These are phyloP conservation scores for Cyberlindnera xylosilytica DNA, from an alignment of 805 yeast genomes.

Conservation along the genomic window DNA sequence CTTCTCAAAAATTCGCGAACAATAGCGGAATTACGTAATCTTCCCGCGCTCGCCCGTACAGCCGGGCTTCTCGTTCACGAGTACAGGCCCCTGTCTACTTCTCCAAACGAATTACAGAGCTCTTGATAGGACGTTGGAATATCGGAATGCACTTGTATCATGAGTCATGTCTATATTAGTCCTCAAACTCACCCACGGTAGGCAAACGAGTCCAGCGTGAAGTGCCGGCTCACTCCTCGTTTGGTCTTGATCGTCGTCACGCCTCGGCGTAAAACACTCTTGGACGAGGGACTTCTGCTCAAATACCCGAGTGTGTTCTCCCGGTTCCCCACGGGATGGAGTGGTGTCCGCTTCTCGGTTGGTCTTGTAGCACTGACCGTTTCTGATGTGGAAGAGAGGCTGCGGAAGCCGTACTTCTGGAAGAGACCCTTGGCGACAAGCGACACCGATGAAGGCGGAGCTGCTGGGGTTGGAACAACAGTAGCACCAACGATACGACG, in stretches of 20 bases:
- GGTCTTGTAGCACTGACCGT: too few species aligned
- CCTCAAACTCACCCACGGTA: conserved; percentile 17
- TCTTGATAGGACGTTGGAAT: neutral
- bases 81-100: neutral
- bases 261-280: neutral
- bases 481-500: conserved; percentile 6
- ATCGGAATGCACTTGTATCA: neutral
- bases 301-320: neutral
- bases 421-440: conserved; percentile 9
- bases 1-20: conserved; percentile 7
- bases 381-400: too few species aligned
- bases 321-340: neutral
- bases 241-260: conserved; percentile 9
- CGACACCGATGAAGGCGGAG: neutral
- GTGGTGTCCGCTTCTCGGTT: neutral
- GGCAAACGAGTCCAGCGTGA: conserved; percentile 22
- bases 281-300: neutral
- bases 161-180: too few species aligned
- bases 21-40: conserved; percentile 2
- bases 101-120: neutral
- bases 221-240: conserved; percentile 7
- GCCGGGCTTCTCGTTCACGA: neutral
- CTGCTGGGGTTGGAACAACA: neutral
- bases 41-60: neutral
- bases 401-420: conserved; percentile 15